Evolutionary conservation across 345 rosid species (phyloP).

Genomic region (Cardiospermum halicacabum): DNA sequence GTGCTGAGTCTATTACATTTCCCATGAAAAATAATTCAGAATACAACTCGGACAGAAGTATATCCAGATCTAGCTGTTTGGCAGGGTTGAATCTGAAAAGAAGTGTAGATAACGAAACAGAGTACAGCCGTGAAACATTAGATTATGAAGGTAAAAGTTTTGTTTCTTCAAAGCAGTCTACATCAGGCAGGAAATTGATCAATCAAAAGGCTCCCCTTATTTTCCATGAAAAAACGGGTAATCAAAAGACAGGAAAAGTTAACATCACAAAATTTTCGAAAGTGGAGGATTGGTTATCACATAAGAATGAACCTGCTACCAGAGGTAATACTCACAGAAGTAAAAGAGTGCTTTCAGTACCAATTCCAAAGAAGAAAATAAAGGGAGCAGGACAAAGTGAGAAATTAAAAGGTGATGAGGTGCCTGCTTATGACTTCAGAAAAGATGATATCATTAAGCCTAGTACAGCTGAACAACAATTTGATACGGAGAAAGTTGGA

Average conservation of each 20-base stretch:
- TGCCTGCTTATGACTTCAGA: conserved; percentile 9
- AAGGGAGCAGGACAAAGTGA: conserved; percentile 15
- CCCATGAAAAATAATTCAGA: conserved; percentile 43
- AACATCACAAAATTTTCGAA: conserved; percentile 28
- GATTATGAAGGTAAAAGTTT: conserved; percentile 47
- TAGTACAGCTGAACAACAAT: conserved; percentile 12
- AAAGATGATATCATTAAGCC: conserved; percentile 14
- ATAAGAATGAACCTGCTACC: conserved; percentile 20
- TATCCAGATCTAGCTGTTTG: conserved; percentile 52
- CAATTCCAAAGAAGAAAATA: conserved; percentile 25
- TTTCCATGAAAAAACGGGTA: conserved; percentile 17
- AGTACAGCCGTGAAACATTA: conserved; percentile 48
- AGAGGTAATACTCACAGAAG: conserved; percentile 25
- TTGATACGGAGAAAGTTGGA: conserved; percentile 15
- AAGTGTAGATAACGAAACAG: conserved; percentile 46
- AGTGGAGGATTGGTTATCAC: conserved; percentile 47
- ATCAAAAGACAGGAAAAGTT: conserved; percentile 8
- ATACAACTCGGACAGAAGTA: conserved; percentile 37
- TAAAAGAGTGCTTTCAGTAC: conserved; percentile 32
- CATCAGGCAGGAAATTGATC: conserved; percentile 3
- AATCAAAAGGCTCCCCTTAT: conserved; percentile 13
- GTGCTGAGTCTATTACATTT: conserved; percentile 52
- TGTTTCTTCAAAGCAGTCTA: conserved; percentile 27
- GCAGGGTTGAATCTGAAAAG: conserved; percentile 28
- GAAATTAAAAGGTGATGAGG: neutral